Percentiles rank a stretch among this genome's conserved stretches.
phyloP scores from a whole-genome alignment of 148 eudicot genomes.

The Drosera capensis region DNA sequence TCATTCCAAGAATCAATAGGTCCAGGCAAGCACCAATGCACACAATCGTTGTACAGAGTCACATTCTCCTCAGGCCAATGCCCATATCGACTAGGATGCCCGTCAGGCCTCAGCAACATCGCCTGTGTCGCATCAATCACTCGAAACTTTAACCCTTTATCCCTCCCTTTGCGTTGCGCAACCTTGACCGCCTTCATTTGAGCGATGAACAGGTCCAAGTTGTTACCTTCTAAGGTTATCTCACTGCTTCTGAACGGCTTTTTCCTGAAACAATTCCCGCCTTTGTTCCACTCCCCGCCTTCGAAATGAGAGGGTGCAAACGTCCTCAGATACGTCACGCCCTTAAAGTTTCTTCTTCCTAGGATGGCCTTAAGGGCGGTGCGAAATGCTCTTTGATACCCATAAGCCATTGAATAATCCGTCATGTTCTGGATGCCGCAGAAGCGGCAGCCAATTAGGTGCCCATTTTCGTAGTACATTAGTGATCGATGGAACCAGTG shows the following conservation, averaged over 20 bases:
- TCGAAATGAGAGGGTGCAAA: conserved; percentile 63
- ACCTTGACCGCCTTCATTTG: conserved; percentile 39
- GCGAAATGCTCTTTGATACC: conserved; percentile 35
- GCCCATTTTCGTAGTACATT: conserved; percentile 28
- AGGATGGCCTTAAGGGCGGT: conserved; percentile 48
- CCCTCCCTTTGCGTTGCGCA: conserved; percentile 24
- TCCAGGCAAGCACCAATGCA: conserved; percentile 67
- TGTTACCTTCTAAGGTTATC: conserved; percentile 21
- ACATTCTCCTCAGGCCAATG: conserved; percentile 34
- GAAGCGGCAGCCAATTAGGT: conserved; percentile 42
- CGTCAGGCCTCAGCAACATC: conserved; percentile 7
- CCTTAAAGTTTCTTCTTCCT: conserved; percentile 22
- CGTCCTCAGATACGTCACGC: conserved; percentile 31
- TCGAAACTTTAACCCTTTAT: conserved; percentile 23
- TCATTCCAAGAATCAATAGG: conserved; percentile 33
- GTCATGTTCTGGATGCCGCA: conserved; percentile 27
- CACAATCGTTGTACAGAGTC: conserved; percentile 39
- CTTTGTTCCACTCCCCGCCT: conserved; percentile 43
- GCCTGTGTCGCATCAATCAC: conserved; percentile 34
- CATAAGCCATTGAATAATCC: conserved; percentile 28
- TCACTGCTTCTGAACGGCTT: conserved; percentile 34
- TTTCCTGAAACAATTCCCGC: conserved; percentile 39
- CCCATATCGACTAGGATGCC: conserved; percentile 12
- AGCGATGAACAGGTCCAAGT: conserved; percentile 25
- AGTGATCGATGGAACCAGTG: conserved; percentile 53